These are phyloP conservation scores for Starmerella stigmatis DNA, from an alignment of 805 yeast genomes.

Conservation along the genomic window DNA sequence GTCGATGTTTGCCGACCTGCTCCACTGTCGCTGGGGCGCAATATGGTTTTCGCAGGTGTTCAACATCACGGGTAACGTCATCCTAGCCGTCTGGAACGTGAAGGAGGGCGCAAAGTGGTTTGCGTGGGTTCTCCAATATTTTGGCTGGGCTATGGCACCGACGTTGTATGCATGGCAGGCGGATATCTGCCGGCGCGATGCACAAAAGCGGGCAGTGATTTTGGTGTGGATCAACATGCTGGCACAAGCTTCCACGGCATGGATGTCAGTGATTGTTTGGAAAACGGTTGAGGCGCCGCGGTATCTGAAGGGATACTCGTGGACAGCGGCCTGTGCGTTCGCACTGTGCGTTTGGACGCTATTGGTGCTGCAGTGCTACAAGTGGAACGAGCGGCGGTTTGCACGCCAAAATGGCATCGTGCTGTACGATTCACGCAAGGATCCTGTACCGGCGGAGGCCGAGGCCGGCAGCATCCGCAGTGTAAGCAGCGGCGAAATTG, in stretches of 20 bases:
- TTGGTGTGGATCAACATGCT: slow-evolving; percentile 43
- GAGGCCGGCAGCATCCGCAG: slow-evolving; percentile 1
- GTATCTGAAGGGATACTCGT: slow-evolving; percentile 25
- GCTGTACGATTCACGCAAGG: slow-evolving; percentile 16
- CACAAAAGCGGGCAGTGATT: slow-evolving; percentile 43
- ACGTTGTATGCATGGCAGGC: slow-evolving; percentile 50
- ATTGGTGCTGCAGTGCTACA: slow-evolving; percentile 20
- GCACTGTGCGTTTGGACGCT: slow-evolving; percentile 21
- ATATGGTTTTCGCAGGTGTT: slow-evolving; percentile 43
- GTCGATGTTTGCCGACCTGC: slow-evolving; percentile 38
- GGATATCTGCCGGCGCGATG: slow-evolving; percentile 46
- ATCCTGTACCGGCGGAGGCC: slow-evolving; percentile 4
- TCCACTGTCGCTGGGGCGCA: slow-evolving; percentile 46
- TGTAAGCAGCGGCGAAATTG: not conserved
- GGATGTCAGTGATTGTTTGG: slow-evolving; percentile 43
- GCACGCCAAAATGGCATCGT: slow-evolving; percentile 20
- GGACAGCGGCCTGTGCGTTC: slow-evolving; percentile 22
- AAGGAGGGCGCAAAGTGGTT: slow-evolving; percentile 49
- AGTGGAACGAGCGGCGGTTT: slow-evolving; percentile 15
- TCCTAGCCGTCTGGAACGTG: slow-evolving; percentile 48
- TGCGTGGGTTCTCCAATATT: slow-evolving; percentile 47
- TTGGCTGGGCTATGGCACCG: slow-evolving; percentile 54
- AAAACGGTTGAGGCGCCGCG: slow-evolving; percentile 27
- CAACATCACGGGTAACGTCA: slow-evolving; percentile 42
- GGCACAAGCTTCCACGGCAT: slow-evolving; percentile 46